Evolutionary conservation across 768 basidiomycete genomes (phyloP), one percentile per base, ranked within the genome.

Genomic region (Lactifluus rugatus): DNA sequence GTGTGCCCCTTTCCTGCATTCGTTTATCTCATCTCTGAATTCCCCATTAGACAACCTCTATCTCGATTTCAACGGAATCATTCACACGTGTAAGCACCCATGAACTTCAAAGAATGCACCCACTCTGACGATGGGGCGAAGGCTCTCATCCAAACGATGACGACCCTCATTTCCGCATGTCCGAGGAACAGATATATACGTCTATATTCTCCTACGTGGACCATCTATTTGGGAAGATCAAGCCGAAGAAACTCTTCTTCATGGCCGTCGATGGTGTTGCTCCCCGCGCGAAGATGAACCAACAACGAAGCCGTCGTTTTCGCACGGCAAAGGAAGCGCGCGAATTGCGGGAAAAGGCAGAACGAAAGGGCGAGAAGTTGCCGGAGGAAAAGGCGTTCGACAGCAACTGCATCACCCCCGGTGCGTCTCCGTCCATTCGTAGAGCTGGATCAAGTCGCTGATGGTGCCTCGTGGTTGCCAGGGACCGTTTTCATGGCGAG

Each of bases 231-330:
- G 82, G 85, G 31, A 97, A 94, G 75, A 97, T 99, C 62, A 97
- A 94, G 70, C 96, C 96, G 0, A 87, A 91, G 78, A 96, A 97
- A 69, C 75, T 96, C 13, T 97, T 98, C 72, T 98, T 96, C 72
- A 95, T 99, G 89, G 96, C 95, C 25, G 87, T 99, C 47, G 96
- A 98, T 69, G 95, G 95, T 48, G 94, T 97, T 14, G 95, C 95
- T 0, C 95, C 95, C 4, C 77, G 95, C 47, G 95, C 95, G 34
- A 98, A 99, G 80, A 96, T 97, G 95, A 99, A 99, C 69, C 95
- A 98, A 72, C 95, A 98, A 69, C 84, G 95, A 19, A 86, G 88
- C 69, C 78, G 95, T 39, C 83, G 94, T 47, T 99, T 98, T 75
- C 77, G 95, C 56, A 93, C 94, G 0, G 94, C 94, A 7, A 92